A percentile compares a stretch with the other conserved stretches of the same genome.
Evolutionary conservation across 352 stramenopile species (phyloP).

Genomic region (Phytophthora lateralis): DNA sequence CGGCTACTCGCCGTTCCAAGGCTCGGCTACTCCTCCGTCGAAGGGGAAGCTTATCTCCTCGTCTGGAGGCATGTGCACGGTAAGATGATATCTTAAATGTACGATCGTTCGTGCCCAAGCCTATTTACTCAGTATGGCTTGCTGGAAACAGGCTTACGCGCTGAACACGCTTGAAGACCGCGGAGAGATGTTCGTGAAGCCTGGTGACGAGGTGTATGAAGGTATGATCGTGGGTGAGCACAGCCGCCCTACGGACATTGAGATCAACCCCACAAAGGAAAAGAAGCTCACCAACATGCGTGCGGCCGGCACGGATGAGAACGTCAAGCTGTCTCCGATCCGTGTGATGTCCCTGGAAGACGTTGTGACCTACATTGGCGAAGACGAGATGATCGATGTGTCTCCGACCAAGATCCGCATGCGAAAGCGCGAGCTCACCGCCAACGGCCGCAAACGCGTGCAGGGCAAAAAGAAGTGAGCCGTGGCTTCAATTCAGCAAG

Average conservation of each 20-base stretch:
- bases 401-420: constrained; percentile 95
- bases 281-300: constrained; percentile 98
- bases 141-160: constrained; percentile 82
- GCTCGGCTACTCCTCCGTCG: constrained; percentile 67
- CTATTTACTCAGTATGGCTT: neutral
- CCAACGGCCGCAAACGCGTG: constrained; percentile 64
- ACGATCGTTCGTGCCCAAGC: neutral
- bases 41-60: constrained; percentile 89
- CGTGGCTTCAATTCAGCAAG: constrained; percentile 2
- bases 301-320: constrained; percentile 95
- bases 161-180: constrained; percentile 92
- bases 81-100: constrained; percentile 20
- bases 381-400: constrained; percentile 99
- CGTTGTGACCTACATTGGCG: constrained; percentile 96
- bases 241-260: constrained; percentile 94
- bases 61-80: constrained; percentile 67
- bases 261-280: constrained; percentile 98
- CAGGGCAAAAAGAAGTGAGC: constrained; percentile 64
- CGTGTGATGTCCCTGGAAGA: constrained; percentile 96
- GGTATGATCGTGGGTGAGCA: constrained; percentile 99
- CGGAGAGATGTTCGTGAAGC: constrained; percentile 96
- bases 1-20: constrained; percentile 92
- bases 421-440: constrained; percentile 71
- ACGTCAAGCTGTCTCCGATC: constrained; percentile 92
- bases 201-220: constrained; percentile 95